Evolutionary conservation across 345 rosid genomes (phyloP), one percentile per base, ranked within the genome.

Genomic region (Microthlaspi erraticum): DNA sequence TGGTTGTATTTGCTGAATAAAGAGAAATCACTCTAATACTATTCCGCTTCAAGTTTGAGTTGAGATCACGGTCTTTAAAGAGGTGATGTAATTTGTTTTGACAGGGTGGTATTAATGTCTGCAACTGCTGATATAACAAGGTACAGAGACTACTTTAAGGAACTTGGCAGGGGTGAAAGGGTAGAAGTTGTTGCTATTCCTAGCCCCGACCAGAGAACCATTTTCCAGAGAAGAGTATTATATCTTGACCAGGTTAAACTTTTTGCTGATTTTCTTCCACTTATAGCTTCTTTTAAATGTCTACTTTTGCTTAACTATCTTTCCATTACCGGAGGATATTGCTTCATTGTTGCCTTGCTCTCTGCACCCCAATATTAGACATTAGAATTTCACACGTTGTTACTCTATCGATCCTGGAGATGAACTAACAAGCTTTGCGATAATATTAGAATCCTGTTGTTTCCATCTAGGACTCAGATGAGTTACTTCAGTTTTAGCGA

Each of bases 81-180:
- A 26, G 48, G 26, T 74, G 26, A 51, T 73, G 52, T 61, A 18
- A 37, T 33, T 6, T 49, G 4, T 32, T 60, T 73, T 38, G 63
- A 32, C 87, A 93, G 98, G 91, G 80, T 93, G 78, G 93, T 93
- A 39, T 81, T 93, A 81, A 93, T 93, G 98, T 93, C 98, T 77
- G 98, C 98, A 69, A 93, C 98, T 65, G 96, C 96, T 72, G 97
- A 93, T 81, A 88, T 87, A 71, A 57, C 79, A 72, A 85, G 89
- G 78, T 93, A 93, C 73, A 81, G 68, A 78, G 93, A 90, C 79
- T 93, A 87, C 82, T 93, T 93, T 75, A 89, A 81, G 76, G 90
- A 93, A 73, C 85, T 93, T 29, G 94, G 86, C 62, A 84, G 96
- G 81, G 92, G 82, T 72, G 98, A 93, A 76, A 84, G 96, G 60